Evolutionary conservation across 2,329 filamentous ascomycete genomes (phyloP), one percentile per base, ranked within the genome.

Genomic region (Helminthosporium solani): DNA sequence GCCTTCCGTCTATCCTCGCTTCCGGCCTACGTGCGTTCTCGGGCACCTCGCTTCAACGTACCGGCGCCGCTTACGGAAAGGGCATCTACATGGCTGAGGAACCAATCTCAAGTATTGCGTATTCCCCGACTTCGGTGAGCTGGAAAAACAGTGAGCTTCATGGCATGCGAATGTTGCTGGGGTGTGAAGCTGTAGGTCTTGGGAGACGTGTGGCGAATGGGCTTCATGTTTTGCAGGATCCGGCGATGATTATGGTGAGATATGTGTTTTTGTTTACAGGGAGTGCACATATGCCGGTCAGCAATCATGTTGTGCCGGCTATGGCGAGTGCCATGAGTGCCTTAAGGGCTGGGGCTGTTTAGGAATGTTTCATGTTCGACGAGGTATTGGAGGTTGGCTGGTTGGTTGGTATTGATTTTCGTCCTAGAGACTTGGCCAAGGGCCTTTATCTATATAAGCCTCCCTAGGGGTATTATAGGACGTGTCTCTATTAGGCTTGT

Each of bases 31-130:
- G 44, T 3, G 40, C 62, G 9, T 56, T 52, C 33, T 61, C 57
- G 4, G 61, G 62, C n/a, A 67, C 63, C 0, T 1, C 51, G 0
- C 52, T 70, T n/a, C 60, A 68, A 35, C 52, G 59, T 27, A 60
- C 58, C 1, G 66, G 66, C 19, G 63, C 64, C 3, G 63, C 53
- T 12, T 56, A 64, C 37, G 66, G 66, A 0, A 61, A 57, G 6
- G 66, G 66, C 1, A 67, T 70, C 7, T 70, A 70, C 20, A 40
- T 66, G 14, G 58, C 63, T 7, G 61, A 63, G 33, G 63, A 68
- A 2, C 64, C 63, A 0, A 31, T 54, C 1, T 61, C 56, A 2
- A 60, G 59, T 1, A 58, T 61, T 31, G 16, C 33, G 14, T 70
- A 66, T 31, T 47, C 61, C 1, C 43, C 60, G 1, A 15, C 51